These are phyloP conservation scores for Phaffomyces thermotolerans DNA, from an alignment of 805 yeast species.

Conservation along the genomic window DNA sequence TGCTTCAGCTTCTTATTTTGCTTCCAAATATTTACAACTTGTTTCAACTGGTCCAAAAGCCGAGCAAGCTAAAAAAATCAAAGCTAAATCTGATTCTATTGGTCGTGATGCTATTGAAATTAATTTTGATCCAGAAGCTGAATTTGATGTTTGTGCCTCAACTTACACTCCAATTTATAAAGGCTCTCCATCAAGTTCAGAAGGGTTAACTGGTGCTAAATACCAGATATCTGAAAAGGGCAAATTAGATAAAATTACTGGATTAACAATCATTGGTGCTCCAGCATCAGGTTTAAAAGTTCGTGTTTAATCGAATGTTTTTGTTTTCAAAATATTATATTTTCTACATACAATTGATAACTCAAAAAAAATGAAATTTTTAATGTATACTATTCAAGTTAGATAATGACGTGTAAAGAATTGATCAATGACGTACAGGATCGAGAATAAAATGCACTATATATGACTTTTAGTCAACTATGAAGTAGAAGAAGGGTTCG, in stretches of 20 bases:
- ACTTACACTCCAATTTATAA: constrained; percentile 84
- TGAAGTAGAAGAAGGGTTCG: background rate
- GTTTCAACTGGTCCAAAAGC: constrained; percentile 71
- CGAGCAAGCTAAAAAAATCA: constrained; percentile 81
- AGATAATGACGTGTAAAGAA: too few relatives aligned
- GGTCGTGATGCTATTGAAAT: constrained; percentile 84
- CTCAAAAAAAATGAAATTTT: background rate
- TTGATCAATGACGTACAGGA: too few relatives aligned
- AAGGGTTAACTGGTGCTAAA: constrained; percentile 85
- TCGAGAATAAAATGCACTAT: background rate
- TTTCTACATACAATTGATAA: background rate
- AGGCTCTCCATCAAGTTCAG: constrained; percentile 59
- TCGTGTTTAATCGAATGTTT: constrained; percentile 12
- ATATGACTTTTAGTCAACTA: background rate
- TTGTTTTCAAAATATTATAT: too few relatives aligned
- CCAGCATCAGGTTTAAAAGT: constrained; percentile 84
- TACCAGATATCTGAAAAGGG: constrained; percentile 78
- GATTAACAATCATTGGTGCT: constrained; percentile 76
- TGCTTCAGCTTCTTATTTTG: constrained; percentile 85
- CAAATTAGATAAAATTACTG: constrained; percentile 65
- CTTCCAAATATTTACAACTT: constrained; percentile 69
- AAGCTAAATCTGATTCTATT: constrained; percentile 68
- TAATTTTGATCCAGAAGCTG: constrained; percentile 89
- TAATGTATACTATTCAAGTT: background rate
- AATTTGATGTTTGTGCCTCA: constrained; percentile 83